Evolutionary conservation across 2,329 filamentous ascomycete species (phyloP), one percentile per base, ranked within the genome.

Genomic region (Fusarium vanettenii): DNA sequence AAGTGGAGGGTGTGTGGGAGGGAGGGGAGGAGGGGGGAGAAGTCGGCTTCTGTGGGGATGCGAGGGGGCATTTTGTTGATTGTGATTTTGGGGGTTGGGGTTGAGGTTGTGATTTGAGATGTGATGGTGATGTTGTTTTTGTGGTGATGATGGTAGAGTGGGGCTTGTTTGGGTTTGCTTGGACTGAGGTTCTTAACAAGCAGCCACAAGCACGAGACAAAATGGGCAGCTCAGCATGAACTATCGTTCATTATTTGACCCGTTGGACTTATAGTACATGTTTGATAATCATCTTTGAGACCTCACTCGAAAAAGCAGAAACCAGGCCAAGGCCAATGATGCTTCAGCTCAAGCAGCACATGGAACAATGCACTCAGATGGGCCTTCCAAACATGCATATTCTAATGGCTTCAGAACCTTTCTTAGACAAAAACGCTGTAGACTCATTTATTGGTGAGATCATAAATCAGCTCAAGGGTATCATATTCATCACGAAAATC

Each of bases 11-110:
- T 83, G 68, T 87, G 78, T 14, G 84, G 83, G 62, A 89, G 82
- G 52, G 20, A 79, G 43, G 84, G 78, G 25, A 81, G 73, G 43
- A 89, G 83, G 33, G 84, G 76, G 41, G 82, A 71, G 73, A 91
- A 90, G 80, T 91, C 89, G 18, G 83, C 82, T 10, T 82, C 80
- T 25, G 85, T 86, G 8, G 89, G 89, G 71, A 90, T 85, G 45
- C 87, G 85, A 5, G 87, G 85, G 33, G 87, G 82, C 83, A 85
- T 88, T 18, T 41, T 41, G 60, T 69, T 31, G 22, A 6, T 56
- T 60, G 11, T 66, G 50, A 31, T 18, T 14, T 25, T 22, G 4
- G 10, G 18, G 1, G 18, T 43, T 7, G n/a, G 13, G 13, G 25
- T 48, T 48, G 43, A 6, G 11, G 13, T 25, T 48, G 22, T 48